Conservation (phyloP, 164 flowering plant genomes). For the Vitis riparia region DNA sequence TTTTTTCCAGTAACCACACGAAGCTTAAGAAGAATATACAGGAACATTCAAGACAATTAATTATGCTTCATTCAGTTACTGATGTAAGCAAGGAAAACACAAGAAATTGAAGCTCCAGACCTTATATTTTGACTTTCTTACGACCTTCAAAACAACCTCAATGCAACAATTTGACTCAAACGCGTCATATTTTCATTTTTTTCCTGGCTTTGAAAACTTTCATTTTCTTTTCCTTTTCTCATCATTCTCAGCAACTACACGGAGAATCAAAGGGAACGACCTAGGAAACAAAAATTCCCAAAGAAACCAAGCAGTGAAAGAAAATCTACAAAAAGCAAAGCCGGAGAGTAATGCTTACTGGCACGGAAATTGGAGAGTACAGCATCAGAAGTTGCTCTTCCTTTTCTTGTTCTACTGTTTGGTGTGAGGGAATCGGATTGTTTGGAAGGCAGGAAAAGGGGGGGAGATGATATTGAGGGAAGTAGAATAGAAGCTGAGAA, state of each 20-base stretch:
- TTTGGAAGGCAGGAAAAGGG: constrained; percentile 10
- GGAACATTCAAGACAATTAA: no score
- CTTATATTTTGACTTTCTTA: no score
- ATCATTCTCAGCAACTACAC: background rate
- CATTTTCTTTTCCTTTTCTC: no score
- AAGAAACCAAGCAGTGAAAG: background rate
- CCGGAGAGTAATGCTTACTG: background rate
- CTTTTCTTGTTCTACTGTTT: constrained; percentile 8
- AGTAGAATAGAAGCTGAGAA: constrained; percentile 6
- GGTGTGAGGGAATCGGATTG: background rate
- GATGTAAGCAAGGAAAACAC: no score
- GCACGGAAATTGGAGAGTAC: background rate
- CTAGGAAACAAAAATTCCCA: background rate
- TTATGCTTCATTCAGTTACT: no score
- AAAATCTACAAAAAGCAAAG: background rate
- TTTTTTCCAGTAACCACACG: no score
- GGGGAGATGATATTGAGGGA: constrained; percentile 10
- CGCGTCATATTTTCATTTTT: no score
- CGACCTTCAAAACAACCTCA: no score
- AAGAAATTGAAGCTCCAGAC: no score
- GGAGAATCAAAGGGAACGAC: background rate
- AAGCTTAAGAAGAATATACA: no score
- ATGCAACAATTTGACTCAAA: no score
- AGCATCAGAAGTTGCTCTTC: background rate
- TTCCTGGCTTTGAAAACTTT: no score